These are phyloP conservation scores for Turritis glabra DNA, from an alignment of 345 rosid genomes.

Conservation along the genomic window DNA sequence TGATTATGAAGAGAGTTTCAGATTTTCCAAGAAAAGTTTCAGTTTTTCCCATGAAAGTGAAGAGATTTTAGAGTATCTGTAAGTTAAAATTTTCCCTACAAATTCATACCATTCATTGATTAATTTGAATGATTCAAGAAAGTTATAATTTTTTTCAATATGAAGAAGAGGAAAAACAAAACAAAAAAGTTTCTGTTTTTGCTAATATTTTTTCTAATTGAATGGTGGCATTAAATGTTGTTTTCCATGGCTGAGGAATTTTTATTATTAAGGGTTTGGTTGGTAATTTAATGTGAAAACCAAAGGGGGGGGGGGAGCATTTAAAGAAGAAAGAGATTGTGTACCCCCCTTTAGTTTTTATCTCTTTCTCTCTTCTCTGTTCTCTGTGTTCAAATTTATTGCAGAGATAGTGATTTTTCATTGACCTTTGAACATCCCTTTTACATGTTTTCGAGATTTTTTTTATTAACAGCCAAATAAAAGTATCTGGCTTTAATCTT, in stretches of 20 bases:
- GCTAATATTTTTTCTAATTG: not conserved
- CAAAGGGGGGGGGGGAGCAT: constrained; percentile 26
- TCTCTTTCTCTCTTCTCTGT: constrained; percentile 16
- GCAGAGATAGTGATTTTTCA: constrained; percentile 36
- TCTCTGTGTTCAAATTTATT: constrained; percentile 40
- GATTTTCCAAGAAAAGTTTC: constrained; percentile 27
- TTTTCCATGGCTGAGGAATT: constrained; percentile 32
- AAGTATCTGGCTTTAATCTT: constrained; percentile 7
- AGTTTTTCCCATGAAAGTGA: constrained; percentile 29
- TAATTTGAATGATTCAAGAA: not conserved
- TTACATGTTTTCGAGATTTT: constrained; percentile 7
- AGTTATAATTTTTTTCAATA: not conserved
- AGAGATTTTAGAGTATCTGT: constrained; percentile 22
- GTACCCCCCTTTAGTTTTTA: constrained; percentile 15
- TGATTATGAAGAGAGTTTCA: constrained; percentile 15
- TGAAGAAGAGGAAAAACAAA: not conserved
- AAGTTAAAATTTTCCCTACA: too few species aligned
- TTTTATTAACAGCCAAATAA: not conserved
- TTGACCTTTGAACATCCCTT: constrained; percentile 37
- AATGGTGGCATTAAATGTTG: constrained; percentile 26
- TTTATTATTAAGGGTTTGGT: constrained; percentile 31
- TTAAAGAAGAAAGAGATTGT: constrained; percentile 42
- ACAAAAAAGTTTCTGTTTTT: not conserved
- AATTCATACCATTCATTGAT: not conserved
- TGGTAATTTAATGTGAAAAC: constrained; percentile 45